These are phyloP conservation scores for Penicillium sp. DNA, from an alignment of 2,329 filamentous ascomycete genomes.

Conservation along the genomic window DNA sequence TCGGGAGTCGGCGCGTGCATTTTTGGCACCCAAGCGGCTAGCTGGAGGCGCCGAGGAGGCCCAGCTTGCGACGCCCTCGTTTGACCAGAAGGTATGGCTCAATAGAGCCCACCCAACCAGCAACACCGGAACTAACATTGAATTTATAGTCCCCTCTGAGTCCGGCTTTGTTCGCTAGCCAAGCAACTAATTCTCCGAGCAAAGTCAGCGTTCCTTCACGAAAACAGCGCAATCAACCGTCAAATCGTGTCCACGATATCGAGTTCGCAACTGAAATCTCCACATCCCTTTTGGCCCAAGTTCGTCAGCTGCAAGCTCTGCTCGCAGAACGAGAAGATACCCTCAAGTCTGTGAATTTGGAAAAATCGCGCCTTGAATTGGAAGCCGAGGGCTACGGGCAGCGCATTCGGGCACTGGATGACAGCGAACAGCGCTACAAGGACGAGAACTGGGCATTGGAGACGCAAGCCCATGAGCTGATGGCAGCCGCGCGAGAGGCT, in stretches of 20 bases:
- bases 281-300: conserved; percentile 89
- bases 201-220: conserved; percentile 86
- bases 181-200: conserved; percentile 81
- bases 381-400: conserved; percentile 79
- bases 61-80: conserved; percentile 45
- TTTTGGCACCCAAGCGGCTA: conserved; percentile 78
- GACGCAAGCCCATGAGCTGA: conserved; percentile 83
- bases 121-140: conserved; percentile 10
- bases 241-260: conserved; percentile 89
- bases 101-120: neutral
- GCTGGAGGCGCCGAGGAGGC: conserved; percentile 68
- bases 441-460: conserved; percentile 99
- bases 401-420: conserved; percentile 78
- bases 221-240: conserved; percentile 85
- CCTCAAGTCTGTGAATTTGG: conserved; percentile 71
- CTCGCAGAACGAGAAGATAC: conserved; percentile 86
- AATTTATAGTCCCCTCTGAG: conserved; percentile 65
- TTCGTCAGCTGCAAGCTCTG: conserved; percentile 83
- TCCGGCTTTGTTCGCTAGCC: conserved; percentile 78
- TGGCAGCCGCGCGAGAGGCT: conserved; percentile 72
- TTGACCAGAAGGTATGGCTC: conserved; percentile 50
- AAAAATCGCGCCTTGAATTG: conserved; percentile 77
- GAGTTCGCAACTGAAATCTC: conserved; percentile 99
- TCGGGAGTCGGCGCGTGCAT: conserved; percentile 82
- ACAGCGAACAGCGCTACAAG: conserved; percentile 94